Conservation (phyloP, 768 basidiomycete species). For the Amanita pseudoporphyria region DNA sequence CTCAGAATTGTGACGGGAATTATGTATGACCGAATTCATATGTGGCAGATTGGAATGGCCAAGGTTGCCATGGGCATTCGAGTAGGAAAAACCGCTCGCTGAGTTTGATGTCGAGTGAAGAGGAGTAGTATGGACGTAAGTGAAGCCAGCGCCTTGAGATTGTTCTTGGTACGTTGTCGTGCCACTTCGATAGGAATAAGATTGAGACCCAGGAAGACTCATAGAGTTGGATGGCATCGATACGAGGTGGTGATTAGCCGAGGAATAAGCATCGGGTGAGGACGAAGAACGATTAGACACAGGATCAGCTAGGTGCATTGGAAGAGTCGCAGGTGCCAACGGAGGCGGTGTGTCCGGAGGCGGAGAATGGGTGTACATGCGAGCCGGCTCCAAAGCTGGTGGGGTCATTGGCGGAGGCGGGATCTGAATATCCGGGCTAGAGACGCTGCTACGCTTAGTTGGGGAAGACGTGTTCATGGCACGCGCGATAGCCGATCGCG, state of each 20-base stretch:
- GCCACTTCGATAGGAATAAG: slow-evolving; percentile 29
- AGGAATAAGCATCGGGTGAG: slow-evolving; percentile 35
- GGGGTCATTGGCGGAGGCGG: slow-evolving; percentile 27
- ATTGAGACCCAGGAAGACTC: slow-evolving; percentile 13
- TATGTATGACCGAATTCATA: slow-evolving; percentile 14
- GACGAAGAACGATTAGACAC: slow-evolving; percentile 34
- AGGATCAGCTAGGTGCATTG: slow-evolving; percentile 24
- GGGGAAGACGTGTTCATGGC: slow-evolving; percentile 19
- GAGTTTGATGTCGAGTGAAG: slow-evolving; percentile 18
- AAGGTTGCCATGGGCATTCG: slow-evolving; percentile 20
- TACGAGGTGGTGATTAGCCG: slow-evolving; percentile 18
- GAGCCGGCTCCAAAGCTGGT: slow-evolving; percentile 37
- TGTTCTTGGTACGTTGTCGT: slow-evolving; percentile 38
- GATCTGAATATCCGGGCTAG: slow-evolving; percentile 18
- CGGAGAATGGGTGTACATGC: slow-evolving; percentile 27
- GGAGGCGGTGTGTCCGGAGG: slow-evolving; percentile 50
- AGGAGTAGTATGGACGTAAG: slow-evolving; percentile 29
- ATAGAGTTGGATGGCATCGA: slow-evolving; percentile 17
- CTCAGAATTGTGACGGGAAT: slow-evolving; percentile 13
- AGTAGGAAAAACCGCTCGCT: slow-evolving; percentile 21
- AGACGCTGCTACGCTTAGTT: slow-evolving; percentile 20
- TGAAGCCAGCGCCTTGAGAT: slow-evolving; percentile 24
- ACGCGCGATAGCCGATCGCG: slow-evolving; percentile 48
- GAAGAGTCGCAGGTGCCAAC: slow-evolving; percentile 41
- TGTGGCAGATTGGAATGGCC: slow-evolving; percentile 14